These are phyloP conservation scores for Colletotrichum tanaceti DNA, from an alignment of 2,329 filamentous ascomycete species.

Conservation along the genomic window DNA sequence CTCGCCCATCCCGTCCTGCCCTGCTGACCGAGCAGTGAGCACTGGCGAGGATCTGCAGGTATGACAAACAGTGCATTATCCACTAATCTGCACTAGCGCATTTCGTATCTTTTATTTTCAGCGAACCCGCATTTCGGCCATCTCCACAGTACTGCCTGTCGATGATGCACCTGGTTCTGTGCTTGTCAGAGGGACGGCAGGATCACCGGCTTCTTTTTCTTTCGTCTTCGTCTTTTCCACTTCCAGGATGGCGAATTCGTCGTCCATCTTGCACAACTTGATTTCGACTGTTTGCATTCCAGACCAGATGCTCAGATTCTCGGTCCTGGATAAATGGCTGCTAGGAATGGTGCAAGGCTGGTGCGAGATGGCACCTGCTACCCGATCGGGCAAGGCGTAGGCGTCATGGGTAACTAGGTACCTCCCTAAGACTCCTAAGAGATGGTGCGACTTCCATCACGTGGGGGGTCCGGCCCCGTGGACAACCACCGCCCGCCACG, in stretches of 20 bases:
- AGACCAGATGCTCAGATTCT: no score
- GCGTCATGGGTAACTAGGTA: no score
- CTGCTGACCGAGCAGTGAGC: slow-evolving; percentile 40
- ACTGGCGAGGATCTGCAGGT: slow-evolving; percentile 35
- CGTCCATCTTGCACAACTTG: no score
- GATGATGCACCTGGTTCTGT: not conserved
- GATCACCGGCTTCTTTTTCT: not conserved
- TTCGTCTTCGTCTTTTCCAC: not conserved
- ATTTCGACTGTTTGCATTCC: no score
- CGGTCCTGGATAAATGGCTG: not conserved
- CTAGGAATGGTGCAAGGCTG: not conserved
- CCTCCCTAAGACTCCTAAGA: no score
- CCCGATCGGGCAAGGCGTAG: slow-evolving; percentile 27
- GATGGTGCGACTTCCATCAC: slow-evolving; percentile 33
- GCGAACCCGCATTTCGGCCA: slow-evolving; percentile 13
- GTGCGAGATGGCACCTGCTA: slow-evolving; percentile 18
- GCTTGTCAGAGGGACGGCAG: not conserved
- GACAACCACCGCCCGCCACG: slow-evolving; percentile 29
- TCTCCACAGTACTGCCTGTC: not conserved
- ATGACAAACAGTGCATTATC: slow-evolving; percentile 38
- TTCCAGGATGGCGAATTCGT: no score
- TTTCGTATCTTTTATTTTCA: slow-evolving; percentile 22
- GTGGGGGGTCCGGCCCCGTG: slow-evolving; percentile 20
- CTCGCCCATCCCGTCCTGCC: not conserved
- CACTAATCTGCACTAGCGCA: slow-evolving; percentile 23